phyloP scores from a whole-genome alignment of 2,329 filamentous ascomycete genomes.

The Sclerotinia trifoliorum region DNA sequence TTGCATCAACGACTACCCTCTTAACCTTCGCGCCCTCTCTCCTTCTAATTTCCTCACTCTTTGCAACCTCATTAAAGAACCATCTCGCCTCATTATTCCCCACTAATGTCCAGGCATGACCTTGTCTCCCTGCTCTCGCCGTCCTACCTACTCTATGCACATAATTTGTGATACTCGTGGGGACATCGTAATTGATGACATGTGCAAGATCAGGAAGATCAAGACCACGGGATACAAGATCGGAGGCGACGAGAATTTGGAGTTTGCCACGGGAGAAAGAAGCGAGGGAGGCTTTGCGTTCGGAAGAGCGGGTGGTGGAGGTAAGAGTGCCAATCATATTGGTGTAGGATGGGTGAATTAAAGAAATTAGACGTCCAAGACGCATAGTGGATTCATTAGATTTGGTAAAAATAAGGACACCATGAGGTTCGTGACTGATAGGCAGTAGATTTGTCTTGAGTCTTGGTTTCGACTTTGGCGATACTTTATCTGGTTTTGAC shows the following conservation, averaged over 20 bases:
- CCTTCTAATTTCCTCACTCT: slow-evolving; percentile 51
- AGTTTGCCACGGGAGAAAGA: slow-evolving; percentile 63
- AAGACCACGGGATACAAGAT: slow-evolving; percentile 88
- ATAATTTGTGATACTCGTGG: slow-evolving; percentile 76
- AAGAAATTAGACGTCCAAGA: slow-evolving; percentile 72
- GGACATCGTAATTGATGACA: slow-evolving; percentile 93
- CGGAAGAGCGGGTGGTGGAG: slow-evolving; percentile 72
- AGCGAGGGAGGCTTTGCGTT: slow-evolving; percentile 64
- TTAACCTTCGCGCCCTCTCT: slow-evolving; percentile 44
- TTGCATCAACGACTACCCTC: slow-evolving; percentile 45
- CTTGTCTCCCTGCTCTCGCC: slow-evolving; percentile 72
- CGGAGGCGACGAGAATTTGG: slow-evolving; percentile 81
- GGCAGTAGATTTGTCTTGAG: slow-evolving; percentile 16
- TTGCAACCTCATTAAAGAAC: slow-evolving; percentile 85
- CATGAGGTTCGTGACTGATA: slow-evolving; percentile 31
- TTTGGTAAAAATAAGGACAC: slow-evolving; percentile 80
- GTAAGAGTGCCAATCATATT: slow-evolving; percentile 67
- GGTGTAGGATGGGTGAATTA: slow-evolving; percentile 61
- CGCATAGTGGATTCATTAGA: slow-evolving; percentile 87
- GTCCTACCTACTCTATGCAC: slow-evolving; percentile 91
- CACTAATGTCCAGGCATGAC: slow-evolving; percentile 83
- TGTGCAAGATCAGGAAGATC: slow-evolving; percentile 77
- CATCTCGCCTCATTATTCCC: slow-evolving; percentile 74
- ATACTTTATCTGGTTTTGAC: slow-evolving; percentile 19
- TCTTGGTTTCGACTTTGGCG: neutral